Conservation (phyloP, 1,284 basidiomycete genomes). For the Pulveroboletus sp. region DNA sequence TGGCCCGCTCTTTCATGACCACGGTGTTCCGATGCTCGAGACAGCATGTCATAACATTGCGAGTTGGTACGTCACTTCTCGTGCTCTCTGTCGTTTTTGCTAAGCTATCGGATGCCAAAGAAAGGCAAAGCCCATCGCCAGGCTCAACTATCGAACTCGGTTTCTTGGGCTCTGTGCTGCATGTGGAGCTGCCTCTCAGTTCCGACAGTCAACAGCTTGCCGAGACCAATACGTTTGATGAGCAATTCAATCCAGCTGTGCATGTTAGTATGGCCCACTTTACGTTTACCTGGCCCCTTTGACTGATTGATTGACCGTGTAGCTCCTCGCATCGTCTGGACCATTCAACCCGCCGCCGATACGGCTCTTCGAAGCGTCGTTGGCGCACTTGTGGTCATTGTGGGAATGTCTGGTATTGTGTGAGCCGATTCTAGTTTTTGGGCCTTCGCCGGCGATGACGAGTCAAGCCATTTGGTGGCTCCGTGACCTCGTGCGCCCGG, state of each 20-base stretch:
- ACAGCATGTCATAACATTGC: constrained; percentile 85
- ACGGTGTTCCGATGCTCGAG: constrained; percentile 81
- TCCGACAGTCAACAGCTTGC: constrained; percentile 72
- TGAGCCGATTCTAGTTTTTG: constrained; percentile 88
- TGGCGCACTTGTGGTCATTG: constrained; percentile 86
- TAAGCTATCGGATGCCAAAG: constrained; percentile 42
- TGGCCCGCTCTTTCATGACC: constrained; percentile 75
- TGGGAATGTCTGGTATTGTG: constrained; percentile 91
- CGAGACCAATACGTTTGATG: constrained; percentile 49
- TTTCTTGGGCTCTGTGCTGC: constrained; percentile 76
- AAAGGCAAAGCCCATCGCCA: constrained; percentile 69
- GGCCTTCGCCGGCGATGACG: constrained; percentile 76
- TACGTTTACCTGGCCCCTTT: neutral
- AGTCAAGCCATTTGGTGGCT: constrained; percentile 91
- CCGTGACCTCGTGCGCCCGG: constrained; percentile 84
- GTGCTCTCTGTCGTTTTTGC: constrained; percentile 4
- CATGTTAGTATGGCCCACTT: constrained; percentile 42
- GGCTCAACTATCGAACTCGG: constrained; percentile 74
- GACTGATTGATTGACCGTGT: neutral
- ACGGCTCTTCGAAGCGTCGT: constrained; percentile 70
- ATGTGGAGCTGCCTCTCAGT: constrained; percentile 69
- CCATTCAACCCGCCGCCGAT: constrained; percentile 71
- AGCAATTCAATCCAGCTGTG: constrained; percentile 48
- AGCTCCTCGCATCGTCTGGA: constrained; percentile 81
- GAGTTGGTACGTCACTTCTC: constrained; percentile 62